phyloP scores from a whole-genome alignment of 2,329 filamentous ascomycete species.

The Aspergillus bombycis region DNA sequence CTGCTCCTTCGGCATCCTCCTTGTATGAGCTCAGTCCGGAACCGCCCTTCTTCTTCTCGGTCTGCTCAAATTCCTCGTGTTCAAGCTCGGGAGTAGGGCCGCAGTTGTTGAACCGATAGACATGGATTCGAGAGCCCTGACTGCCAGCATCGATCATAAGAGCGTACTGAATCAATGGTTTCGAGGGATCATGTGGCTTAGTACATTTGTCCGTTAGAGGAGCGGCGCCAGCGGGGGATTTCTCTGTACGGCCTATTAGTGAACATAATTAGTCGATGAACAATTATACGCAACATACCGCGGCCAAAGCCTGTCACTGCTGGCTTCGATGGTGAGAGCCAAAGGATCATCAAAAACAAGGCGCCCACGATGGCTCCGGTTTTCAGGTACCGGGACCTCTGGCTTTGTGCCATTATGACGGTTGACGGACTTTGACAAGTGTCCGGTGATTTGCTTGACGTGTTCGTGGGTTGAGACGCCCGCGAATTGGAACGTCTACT shows the following conservation, averaged over 20 bases:
- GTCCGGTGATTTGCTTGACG: slow-evolving; percentile 47
- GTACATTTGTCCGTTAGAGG: slow-evolving; percentile 74
- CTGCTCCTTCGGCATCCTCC: slow-evolving; percentile 82
- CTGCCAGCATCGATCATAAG: slow-evolving; percentile 99
- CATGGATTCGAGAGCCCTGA: slow-evolving; percentile 96
- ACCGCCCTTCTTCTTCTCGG: slow-evolving; percentile 78
- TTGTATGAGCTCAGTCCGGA: slow-evolving; percentile 83
- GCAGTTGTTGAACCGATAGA: slow-evolving; percentile 99
- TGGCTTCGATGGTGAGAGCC: slow-evolving; percentile 51
- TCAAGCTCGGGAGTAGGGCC: slow-evolving; percentile 93
- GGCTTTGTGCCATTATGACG: slow-evolving; percentile 64
- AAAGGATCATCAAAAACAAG: slow-evolving; percentile 60
- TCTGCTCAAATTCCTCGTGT: slow-evolving; percentile 90
- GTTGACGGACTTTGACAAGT: slow-evolving; percentile 40
- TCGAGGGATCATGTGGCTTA: slow-evolving; percentile 80
- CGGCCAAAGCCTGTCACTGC: slow-evolving; percentile 26
- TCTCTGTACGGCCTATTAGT: slow-evolving; percentile 23
- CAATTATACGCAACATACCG: slow-evolving; percentile 24
- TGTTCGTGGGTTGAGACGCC: slow-evolving; percentile 44
- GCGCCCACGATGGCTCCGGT: slow-evolving; percentile 63
- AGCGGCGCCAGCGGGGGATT: slow-evolving; percentile 33
- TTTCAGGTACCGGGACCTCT: slow-evolving; percentile 64
- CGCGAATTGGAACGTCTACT: slow-evolving; percentile 59
- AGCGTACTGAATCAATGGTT: slow-evolving; percentile 95
- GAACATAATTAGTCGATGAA: neutral